Conservation (phyloP, 768 basidiomycete genomes). For the Tylopilus sp. region DNA sequence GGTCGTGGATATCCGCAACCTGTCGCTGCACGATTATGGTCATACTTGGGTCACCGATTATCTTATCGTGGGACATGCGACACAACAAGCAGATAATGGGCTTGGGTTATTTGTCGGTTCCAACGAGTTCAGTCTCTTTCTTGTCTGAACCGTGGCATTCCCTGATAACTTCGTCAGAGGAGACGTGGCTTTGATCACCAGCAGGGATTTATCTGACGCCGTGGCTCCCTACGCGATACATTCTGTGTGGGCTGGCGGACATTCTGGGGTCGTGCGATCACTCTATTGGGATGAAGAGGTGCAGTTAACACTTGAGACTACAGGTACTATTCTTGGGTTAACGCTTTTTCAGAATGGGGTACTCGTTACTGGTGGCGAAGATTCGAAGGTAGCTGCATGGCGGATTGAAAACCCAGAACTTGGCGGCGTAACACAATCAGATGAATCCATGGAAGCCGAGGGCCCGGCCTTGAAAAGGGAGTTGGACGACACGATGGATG, state of each 20-base stretch:
- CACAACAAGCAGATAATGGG: slow-evolving; percentile 14
- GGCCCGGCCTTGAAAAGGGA: slow-evolving; percentile 20
- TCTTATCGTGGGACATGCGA: slow-evolving; percentile 51
- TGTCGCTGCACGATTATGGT: slow-evolving; percentile 53
- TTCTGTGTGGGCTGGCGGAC: slow-evolving; percentile 52
- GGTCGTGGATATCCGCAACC: slow-evolving; percentile 60
- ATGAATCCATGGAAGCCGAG: slow-evolving; percentile 13
- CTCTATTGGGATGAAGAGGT: slow-evolving; percentile 56
- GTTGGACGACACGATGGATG: slow-evolving; percentile 19
- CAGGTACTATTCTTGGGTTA: not conserved
- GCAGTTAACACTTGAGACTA: not conserved
- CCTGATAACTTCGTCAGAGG: slow-evolving; percentile 39
- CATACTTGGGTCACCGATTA: slow-evolving; percentile 80
- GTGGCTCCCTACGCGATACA: slow-evolving; percentile 47
- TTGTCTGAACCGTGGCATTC: not conserved
- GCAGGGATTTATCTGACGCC: slow-evolving; percentile 35
- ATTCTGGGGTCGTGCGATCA: slow-evolving; percentile 55
- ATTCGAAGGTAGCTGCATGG: slow-evolving; percentile 46
- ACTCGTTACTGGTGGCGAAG: slow-evolving; percentile 51
- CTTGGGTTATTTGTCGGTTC: slow-evolving; percentile 67
- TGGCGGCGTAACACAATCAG: not conserved
- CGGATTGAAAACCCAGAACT: slow-evolving; percentile 11
- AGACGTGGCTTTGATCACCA: slow-evolving; percentile 54
- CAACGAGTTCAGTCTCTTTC: slow-evolving; percentile 52
- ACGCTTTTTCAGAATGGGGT: slow-evolving; percentile 35